These are phyloP conservation scores for Termitomyces sp. DNA, from an alignment of 768 basidiomycete genomes.

Conservation along the genomic window DNA sequence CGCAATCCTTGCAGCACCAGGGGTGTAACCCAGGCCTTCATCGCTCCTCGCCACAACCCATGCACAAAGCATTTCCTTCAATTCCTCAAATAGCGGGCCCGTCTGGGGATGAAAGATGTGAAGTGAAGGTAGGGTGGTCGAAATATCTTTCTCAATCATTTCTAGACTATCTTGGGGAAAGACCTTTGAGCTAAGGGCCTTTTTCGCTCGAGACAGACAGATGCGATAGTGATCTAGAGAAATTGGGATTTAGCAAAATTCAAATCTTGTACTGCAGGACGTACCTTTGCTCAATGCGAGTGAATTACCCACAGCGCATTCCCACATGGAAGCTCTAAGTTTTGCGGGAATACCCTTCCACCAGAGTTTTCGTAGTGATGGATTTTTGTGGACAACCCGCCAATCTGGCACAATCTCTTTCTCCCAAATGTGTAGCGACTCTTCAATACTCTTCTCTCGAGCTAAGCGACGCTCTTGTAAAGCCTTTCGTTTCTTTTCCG, in stretches of 20 bases:
- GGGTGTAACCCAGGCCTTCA: conserved; percentile 74
- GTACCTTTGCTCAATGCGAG: conserved; percentile 81
- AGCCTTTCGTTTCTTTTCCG: conserved; percentile 68
- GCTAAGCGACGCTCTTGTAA: conserved; percentile 59
- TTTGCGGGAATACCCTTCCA: conserved; percentile 88
- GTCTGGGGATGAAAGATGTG: conserved; percentile 77
- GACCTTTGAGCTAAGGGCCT: conserved; percentile 59
- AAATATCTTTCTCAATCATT: conserved; percentile 74
- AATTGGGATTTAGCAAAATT: conserved; percentile 12
- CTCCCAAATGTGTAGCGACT: conserved; percentile 75
- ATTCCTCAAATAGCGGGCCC: conserved; percentile 79
- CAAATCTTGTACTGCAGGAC: conserved; percentile 12
- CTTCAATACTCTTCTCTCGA: conserved; percentile 68
- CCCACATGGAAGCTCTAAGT: conserved; percentile 79
- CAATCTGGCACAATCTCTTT: conserved; percentile 80
- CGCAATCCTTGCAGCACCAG: conserved; percentile 70
- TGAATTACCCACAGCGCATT: conserved; percentile 80
- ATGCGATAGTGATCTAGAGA: conserved; percentile 65
- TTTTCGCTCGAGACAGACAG: conserved; percentile 72
- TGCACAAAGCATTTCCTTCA: conserved; percentile 82
- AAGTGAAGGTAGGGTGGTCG: conserved; percentile 67
- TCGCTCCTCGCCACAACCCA: conserved; percentile 88
- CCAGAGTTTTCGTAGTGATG: conserved; percentile 71
- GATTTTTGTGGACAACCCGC: conserved; percentile 68
- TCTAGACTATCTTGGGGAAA: conserved; percentile 66